Percentiles rank a stretch among this genome's conserved stretches.
phyloP scores from a whole-genome alignment of 139 green algal genomes.

The Chlorella vulgaris region DNA sequence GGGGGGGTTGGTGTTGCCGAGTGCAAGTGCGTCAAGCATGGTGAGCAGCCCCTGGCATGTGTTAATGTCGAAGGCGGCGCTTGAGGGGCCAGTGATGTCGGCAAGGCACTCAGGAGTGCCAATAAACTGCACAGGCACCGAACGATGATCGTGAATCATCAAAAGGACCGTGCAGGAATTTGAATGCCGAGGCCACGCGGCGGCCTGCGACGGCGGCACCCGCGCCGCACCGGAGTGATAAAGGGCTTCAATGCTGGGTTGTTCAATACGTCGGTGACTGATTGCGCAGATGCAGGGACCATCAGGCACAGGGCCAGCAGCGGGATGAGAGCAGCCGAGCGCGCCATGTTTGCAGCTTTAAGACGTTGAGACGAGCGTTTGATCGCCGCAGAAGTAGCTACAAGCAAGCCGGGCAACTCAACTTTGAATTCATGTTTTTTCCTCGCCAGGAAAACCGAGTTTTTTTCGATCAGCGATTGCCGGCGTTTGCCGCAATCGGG shows the following conservation, averaged over 20 bases:
- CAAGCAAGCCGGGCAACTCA: no score
- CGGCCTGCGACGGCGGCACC: not conserved
- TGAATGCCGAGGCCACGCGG: no score
- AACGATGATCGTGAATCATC: no score
- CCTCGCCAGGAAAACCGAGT: no score
- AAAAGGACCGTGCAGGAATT: not conserved
- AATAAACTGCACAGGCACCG: not conserved
- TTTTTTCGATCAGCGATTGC: no score
- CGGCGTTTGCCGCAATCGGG: no score
- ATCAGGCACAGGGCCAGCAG: not conserved
- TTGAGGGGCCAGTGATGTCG: not conserved
- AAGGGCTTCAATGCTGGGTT: slow-evolving; percentile 5
- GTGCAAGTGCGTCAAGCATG: slow-evolving; percentile 1
- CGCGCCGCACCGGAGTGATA: no score
- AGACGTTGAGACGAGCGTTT: not conserved
- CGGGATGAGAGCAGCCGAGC: not conserved
- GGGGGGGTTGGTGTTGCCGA: slow-evolving; percentile 17
- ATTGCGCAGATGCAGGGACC: not conserved
- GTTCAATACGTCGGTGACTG: not conserved
- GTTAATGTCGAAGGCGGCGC: not conserved
- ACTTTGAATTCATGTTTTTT: no score
- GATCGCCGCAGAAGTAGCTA: not conserved
- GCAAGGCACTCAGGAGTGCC: not conserved
- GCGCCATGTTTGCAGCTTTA: not conserved
- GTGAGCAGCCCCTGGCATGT: not conserved